A percentile compares a stretch with the other conserved stretches of the same genome.
Evolutionary conservation across 1,139 yeast species (phyloP).

Genomic region (Suhomyces bolitotheri): DNA sequence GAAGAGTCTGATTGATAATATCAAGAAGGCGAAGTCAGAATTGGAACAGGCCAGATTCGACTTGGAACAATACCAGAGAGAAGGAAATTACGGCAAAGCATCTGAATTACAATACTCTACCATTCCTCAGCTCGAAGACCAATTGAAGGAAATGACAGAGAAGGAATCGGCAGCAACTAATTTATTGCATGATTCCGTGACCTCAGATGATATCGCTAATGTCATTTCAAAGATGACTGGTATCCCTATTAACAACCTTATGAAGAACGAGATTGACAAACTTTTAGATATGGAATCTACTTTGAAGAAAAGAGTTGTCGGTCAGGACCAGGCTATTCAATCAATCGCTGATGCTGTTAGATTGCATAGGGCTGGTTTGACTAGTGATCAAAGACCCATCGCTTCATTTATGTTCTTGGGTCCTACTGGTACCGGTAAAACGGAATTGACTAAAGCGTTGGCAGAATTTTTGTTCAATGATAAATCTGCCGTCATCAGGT

Average conservation of each 20-base stretch:
- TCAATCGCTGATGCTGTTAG: constrained; percentile 94
- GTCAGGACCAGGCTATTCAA: constrained; percentile 92
- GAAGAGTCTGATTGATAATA: constrained; percentile 66
- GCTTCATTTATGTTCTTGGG: constrained; percentile 96
- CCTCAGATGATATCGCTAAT: constrained; percentile 88
- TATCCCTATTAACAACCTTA: constrained; percentile 85
- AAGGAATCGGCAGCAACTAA: constrained; percentile 39
- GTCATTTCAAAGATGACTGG: constrained; percentile 96
- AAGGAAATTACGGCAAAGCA: constrained; percentile 83
- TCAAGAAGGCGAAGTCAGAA: constrained; percentile 76
- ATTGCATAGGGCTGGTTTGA: constrained; percentile 92
- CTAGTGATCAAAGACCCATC: constrained; percentile 90
- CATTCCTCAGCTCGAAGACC: constrained; percentile 75
- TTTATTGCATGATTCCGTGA: constrained; percentile 86
- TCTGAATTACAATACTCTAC: constrained; percentile 85
- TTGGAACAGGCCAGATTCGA: constrained; percentile 83
- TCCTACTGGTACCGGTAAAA: constrained; percentile 98
- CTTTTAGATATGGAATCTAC: constrained; percentile 83
- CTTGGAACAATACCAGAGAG: constrained; percentile 78
- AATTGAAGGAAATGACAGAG: constrained; percentile 50
- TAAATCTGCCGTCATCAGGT: constrained; percentile 79
- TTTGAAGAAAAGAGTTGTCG: constrained; percentile 76
- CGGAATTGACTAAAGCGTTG: constrained; percentile 87
- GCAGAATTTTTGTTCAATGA: constrained; percentile 92
- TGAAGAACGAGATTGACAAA: constrained; percentile 94